Evolutionary conservation across 2,329 filamentous ascomycete genomes (phyloP), one percentile per base, ranked within the genome.

Genomic region (Colletotrichum musicola): DNA sequence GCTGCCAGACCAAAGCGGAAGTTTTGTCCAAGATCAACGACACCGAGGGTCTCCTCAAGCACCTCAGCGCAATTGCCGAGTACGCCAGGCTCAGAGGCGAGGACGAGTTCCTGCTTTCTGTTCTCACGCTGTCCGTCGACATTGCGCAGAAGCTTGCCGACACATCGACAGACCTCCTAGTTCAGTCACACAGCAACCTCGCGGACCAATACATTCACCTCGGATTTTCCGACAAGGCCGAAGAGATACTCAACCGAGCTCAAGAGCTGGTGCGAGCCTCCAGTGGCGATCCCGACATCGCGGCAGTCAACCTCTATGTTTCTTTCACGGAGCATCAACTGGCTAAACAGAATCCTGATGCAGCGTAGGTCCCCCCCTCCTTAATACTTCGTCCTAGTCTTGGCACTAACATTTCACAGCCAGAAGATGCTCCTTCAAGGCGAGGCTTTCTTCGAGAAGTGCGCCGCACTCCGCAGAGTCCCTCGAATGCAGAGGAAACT

Each of bases 301-400:
- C 82, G 6, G 71, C 83, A 20, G 83, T 83, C 10, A 79, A 79
- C 16, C 92, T 92, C 77, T 87, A 94, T 71, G 80, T 97, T 6
- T 88, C 90, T 0, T 89, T 90, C 69, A 90, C 92, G 0, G 93
- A 97, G 76, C 94, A 94, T 76, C 84, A 91, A 30, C 82, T 95
- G 18, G 87, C 88, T 1, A 86, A 90, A 13, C 92, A 91, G 10
- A 89, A 90, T 57, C 80, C 88, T 16, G 85, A 90, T 10, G 89
- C 92, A 78, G 91, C 88, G 76, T 83, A 75, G 74, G 79, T 80
- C 12, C 4, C 18, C 20, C 16, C 20, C 6, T 9, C 30, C 12
- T 10, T 35, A 35, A 35, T 10, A 35, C 2, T 4, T 51, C 20
- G n/a, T 30, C 14, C 2, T 9, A 38, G 12, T 47, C 27, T 30